Base-by-base conservation (phyloP, 257 asterid genomes). In the Haberlea rhodopensis region DNA sequence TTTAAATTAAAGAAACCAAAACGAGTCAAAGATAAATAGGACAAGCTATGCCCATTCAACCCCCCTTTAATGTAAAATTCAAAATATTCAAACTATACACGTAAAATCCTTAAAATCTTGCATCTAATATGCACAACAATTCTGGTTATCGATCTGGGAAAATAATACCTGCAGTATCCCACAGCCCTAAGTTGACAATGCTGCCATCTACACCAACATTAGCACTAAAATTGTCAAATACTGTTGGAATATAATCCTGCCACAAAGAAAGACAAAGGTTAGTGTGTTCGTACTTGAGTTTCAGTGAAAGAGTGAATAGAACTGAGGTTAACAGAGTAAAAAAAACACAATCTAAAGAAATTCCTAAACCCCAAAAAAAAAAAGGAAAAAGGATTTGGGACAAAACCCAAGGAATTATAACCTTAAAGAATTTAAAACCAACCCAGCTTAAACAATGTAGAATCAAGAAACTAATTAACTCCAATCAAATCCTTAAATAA, bases 181-280 rank as follows among this genome's bases (percentile, higher is more conserved):
- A 90, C 32, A 90, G 73, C 43, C 97, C 96, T 71, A 90, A 76
- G 79, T 90, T 90, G 27, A 90, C 97, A 81, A 87, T 85, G 84
- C 62, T 90, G 55, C 96, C 97, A 85, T 90, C 97, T 46, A 87
- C 91, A 74, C 87, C 82, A 57, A 90, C 96, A 80, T 90, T 90
- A 24, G 95, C 96, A 72, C 95, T 86, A 60, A 89, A 89, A 80
- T 89, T 89, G 69, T 89, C 95, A 73, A 90, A n/a, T n/a, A n/a
- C n/a, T n/a, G n/a, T n/a, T n/a, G n/a, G n/a, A n/a, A n/a, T n/a
- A n/a, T n/a, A n/a, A n/a, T n/a, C n/a, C n/a, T n/a, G n/a, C n/a
- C n/a, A n/a, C n/a, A n/a, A n/a, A n/a, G n/a, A n/a, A n/a, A 90
- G 1, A 51, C 29, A 10, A 26, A 57, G 26, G 15, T n/a, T n/a